phyloP scores from a whole-genome alignment of 2,329 filamentous ascomycete genomes.

The Hypoxylon sp. region DNA sequence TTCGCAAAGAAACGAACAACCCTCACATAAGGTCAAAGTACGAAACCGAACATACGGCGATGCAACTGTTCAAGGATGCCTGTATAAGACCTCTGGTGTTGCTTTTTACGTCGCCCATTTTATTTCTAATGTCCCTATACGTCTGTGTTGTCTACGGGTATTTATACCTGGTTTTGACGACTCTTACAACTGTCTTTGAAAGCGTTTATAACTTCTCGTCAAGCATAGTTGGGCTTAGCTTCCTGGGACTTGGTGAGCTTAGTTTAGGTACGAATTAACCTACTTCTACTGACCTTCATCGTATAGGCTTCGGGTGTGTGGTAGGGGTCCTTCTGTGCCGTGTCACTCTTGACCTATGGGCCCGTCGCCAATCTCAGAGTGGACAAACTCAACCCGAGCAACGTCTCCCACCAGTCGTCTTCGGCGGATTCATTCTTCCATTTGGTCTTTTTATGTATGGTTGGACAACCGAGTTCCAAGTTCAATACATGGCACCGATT shows the following conservation, averaged over 20 bases:
- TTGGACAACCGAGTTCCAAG: slow-evolving; percentile 26
- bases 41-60: neutral
- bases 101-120: neutral
- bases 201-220: slow-evolving; percentile 21
- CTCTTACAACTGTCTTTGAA: slow-evolving; percentile 27
- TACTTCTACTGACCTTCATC: neutral
- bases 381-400: slow-evolving; percentile 27
- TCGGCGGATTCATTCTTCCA: slow-evolving; percentile 25
- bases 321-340: slow-evolving; percentile 31
- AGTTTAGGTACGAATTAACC: neutral
- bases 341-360: slow-evolving; percentile 30
- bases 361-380: slow-evolving; percentile 25
- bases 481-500: slow-evolving; percentile 34
- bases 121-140: slow-evolving; percentile 14
- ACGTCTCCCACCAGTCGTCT: slow-evolving; percentile 29
- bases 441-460: slow-evolving; percentile 37
- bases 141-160: slow-evolving; percentile 31
- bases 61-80: neutral
- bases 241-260: slow-evolving; percentile 25
- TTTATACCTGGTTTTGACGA: slow-evolving; percentile 30
- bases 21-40: slow-evolving; percentile 1
- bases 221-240: slow-evolving; percentile 24
- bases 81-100: neutral
- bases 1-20: slow-evolving; percentile 29
- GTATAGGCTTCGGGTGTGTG: neutral